A percentile compares a stretch with the other conserved stretches of the same genome.
These are phyloP conservation scores for Saccharomycopsis phalli DNA, from an alignment of 1,139 yeast species.

Conservation along the genomic window DNA sequence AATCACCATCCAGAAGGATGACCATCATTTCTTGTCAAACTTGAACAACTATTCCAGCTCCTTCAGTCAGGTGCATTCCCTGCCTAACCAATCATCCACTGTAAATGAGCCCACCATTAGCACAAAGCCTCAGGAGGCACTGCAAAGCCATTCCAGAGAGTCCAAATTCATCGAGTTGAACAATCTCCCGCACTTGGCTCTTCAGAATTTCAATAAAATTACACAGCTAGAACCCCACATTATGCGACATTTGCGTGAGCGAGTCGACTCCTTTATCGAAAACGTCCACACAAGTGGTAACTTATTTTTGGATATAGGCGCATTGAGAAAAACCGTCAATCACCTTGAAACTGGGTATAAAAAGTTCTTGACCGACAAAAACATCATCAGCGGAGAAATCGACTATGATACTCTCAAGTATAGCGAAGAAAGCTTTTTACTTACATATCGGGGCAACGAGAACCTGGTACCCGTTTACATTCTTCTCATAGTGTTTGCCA, in stretches of 20 bases:
- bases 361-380: slow-evolving; percentile 5
- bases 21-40: slow-evolving; percentile 1
- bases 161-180: neutral
- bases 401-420: slow-evolving; percentile 1
- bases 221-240: slow-evolving; percentile 10
- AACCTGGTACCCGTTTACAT: slow-evolving; percentile 10
- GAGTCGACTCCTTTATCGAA: slow-evolving; percentile 14
- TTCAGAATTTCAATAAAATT: slow-evolving; percentile 8
- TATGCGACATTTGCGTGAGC: slow-evolving; percentile 10
- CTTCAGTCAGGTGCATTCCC: neutral
- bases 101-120: neutral
- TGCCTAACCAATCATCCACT: neutral
- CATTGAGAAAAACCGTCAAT: slow-evolving; percentile 6
- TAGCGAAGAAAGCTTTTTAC: slow-evolving; percentile 9
- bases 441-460: neutral
- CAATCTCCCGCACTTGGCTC: slow-evolving; percentile 5
- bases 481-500: slow-evolving; percentile 8
- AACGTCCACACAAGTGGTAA: slow-evolving; percentile 19
- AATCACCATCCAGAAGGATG: slow-evolving; percentile 14
- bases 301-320: slow-evolving; percentile 13
- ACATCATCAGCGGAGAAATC: slow-evolving; percentile 1
- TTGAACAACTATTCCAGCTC: neutral
- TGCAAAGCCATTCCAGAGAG: neutral
- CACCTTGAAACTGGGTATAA: slow-evolving; percentile 3
- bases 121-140: neutral